Base-by-base conservation (phyloP, 2,329 filamentous ascomycete species). In the Ophiostoma ulmi region DNA sequence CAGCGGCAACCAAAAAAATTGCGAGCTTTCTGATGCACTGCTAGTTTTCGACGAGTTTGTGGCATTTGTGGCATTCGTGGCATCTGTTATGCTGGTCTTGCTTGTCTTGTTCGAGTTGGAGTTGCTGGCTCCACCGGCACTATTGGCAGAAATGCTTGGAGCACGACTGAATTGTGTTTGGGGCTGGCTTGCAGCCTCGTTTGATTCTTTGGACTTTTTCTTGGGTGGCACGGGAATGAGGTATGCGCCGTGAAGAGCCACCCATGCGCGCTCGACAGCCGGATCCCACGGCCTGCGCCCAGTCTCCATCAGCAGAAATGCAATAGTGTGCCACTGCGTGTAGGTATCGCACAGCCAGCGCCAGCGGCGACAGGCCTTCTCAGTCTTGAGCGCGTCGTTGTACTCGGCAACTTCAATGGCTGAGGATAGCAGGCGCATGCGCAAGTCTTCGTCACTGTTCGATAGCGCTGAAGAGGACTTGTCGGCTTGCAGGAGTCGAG, bases 341-440 rank as follows among this genome's bases (percentile, higher is more conserved):
- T 86, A 87, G 0, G 84, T 86, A 73, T 87, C 84, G 76, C 84
- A 87, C 6, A 86, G 78, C 86, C 86, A 88, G 17, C 84, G 83
- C 83, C 84, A 87, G 61, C 83, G 82, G 3, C 81, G 81, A 70
- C 80, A 82, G 17, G 77, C 78, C 1, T 78, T 78, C 70, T 87
- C 84, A 1, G 80, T 77, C 71, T 85, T 86, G 20, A 88, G 77
- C 1, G 82, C 78, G 72, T 85, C 83, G 71, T 83, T 86, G 74
- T 85, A 86, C 75, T 87, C 85, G 68, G 85, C 83, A 0, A 86
- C 80, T 70, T 87, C 85, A 48, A 86, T 81, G 2, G 83, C 84
- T 0, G 84, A 79, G 52, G 83, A 78, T 2, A 87, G 81, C 0
- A 87, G 77, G 61, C 80, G 82, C 69, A 80, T 78, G 1, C 81